A percentile compares a stretch with the other conserved stretches of the same genome.
Evolutionary conservation across 208 protist genomes (phyloP).

Genomic region (Wallacemonas sp.): DNA sequence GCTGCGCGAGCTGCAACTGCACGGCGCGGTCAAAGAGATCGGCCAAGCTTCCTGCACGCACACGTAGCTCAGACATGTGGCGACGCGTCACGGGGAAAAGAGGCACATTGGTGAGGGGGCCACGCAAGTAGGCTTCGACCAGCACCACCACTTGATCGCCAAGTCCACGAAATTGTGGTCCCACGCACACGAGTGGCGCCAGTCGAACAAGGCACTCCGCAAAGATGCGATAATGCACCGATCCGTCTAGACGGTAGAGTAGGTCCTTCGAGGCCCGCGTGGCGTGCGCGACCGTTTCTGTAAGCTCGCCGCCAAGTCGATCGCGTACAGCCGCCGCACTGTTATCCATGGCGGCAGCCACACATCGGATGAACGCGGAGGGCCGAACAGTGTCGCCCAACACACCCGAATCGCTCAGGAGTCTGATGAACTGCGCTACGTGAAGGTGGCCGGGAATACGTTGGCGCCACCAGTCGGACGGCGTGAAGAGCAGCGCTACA

Average conservation of each 20-base stretch:
- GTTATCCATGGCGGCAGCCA: conserved; percentile 28
- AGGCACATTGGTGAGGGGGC: conserved; percentile 20
- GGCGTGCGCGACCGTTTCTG: conserved; percentile 9
- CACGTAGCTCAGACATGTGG: conserved; percentile 19
- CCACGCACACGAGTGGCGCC: conserved; percentile 42
- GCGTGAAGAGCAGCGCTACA: conserved; percentile 61
- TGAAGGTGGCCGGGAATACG: conserved; percentile 60
- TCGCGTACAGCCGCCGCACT: not conserved
- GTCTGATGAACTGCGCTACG: conserved; percentile 61
- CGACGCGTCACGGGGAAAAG: conserved; percentile 50
- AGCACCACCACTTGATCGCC: conserved; percentile 45
- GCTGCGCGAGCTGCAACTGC: conserved; percentile 16
- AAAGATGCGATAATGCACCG: conserved; percentile 81
- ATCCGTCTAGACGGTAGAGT: conserved; percentile 36
- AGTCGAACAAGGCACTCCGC: conserved; percentile 77
- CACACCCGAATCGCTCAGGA: conserved; percentile 58
- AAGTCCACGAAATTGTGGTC: conserved; percentile 22
- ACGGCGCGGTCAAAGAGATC: conserved; percentile 12
- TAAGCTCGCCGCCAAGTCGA: not conserved
- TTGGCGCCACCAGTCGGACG: conserved; percentile 69
- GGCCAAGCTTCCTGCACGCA: conserved; percentile 17
- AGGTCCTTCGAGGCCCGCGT: not conserved
- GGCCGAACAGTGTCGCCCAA: conserved; percentile 52
- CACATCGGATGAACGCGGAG: conserved; percentile 44
- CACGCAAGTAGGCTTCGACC: conserved; percentile 26